Conservation (phyloP, 345 rosid species). For the Murraya koenigii region DNA sequence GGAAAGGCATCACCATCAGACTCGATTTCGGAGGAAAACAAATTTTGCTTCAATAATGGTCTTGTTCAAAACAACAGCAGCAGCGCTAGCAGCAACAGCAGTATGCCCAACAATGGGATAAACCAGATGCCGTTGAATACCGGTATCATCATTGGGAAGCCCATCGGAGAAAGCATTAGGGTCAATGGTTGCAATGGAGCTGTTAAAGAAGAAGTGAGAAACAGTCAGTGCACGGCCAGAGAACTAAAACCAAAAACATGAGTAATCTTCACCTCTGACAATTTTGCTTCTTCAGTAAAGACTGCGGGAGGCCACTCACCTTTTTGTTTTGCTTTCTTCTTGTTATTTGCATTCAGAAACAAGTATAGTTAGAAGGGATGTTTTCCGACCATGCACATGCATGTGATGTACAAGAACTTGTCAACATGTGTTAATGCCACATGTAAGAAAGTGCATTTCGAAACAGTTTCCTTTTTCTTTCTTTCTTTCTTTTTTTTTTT, state of each 20-base stretch:
- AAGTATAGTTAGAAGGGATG: background rate
- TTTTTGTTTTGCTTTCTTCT: background rate
- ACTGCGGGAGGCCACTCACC: background rate
- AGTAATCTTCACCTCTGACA: background rate
- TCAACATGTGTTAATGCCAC: background rate
- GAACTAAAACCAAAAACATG: conserved; percentile 1
- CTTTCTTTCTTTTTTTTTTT: no score
- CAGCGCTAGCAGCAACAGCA: conserved; percentile 19
- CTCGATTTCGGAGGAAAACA: conserved; percentile 18
- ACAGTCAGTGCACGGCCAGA: conserved; percentile 4
- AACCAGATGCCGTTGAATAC: conserved; percentile 1
- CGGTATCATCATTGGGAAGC: conserved; percentile 12
- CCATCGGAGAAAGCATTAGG: background rate
- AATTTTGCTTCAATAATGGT: conserved; percentile 7
- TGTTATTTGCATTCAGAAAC: background rate
- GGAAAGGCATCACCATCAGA: conserved; percentile 28
- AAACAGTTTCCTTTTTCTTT: no score
- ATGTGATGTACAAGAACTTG: background rate
- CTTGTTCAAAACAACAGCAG: conserved; percentile 15
- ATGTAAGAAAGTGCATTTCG: background rate
- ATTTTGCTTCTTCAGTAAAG: background rate
- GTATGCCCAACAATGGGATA: conserved; percentile 19
- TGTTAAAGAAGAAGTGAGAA: conserved; percentile 17
- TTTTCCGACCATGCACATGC: background rate
- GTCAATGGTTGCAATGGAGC: conserved; percentile 17